phyloP scores from a whole-genome alignment of 768 basidiomycete species.

The Lenzites betulinus region DNA sequence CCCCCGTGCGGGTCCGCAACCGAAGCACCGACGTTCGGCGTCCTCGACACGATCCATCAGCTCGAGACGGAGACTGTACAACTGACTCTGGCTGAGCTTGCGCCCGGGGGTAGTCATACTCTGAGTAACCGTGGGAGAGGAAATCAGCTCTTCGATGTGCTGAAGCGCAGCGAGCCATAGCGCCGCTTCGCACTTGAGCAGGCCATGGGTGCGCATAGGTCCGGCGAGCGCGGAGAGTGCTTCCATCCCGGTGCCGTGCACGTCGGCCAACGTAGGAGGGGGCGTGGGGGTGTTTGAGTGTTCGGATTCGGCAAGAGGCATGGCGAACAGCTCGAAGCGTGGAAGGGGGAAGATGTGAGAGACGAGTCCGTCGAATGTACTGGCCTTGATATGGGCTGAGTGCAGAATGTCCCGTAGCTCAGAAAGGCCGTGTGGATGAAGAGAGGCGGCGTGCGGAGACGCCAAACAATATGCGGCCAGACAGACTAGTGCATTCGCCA shows the following conservation, averaged over 20 bases:
- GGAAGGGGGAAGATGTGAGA: conserved; percentile 16
- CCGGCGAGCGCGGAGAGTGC: conserved; percentile 31
- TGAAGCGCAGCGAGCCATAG: conserved; percentile 53
- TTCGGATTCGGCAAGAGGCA: conserved; percentile 7
- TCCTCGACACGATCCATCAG: conserved; percentile 50
- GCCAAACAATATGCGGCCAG: conserved; percentile 20
- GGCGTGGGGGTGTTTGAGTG: conserved; percentile 10
- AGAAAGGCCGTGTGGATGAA: not conserved
- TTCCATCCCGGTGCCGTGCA: conserved; percentile 17
- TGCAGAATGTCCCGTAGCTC: conserved; percentile 7
- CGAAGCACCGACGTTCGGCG: conserved; percentile 53
- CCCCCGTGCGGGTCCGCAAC: conserved; percentile 9
- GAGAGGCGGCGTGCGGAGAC: not conserved
- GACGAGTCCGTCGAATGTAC: conserved; percentile 20
- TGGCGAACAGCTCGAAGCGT: conserved; percentile 6
- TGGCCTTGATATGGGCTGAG: conserved; percentile 8
- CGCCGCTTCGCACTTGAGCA: conserved; percentile 50
- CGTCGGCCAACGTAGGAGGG: conserved; percentile 1
- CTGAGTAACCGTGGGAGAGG: conserved; percentile 18
- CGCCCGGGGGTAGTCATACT: conserved; percentile 21
- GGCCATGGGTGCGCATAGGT: conserved; percentile 35
- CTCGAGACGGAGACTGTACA: conserved; percentile 37
- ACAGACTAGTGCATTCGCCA: conserved; percentile 16
- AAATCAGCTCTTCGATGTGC: conserved; percentile 42
- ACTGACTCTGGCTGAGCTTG: conserved; percentile 28